phyloP scores from a whole-genome alignment of 257 asterid genomes.

The Salvia splendens region DNA sequence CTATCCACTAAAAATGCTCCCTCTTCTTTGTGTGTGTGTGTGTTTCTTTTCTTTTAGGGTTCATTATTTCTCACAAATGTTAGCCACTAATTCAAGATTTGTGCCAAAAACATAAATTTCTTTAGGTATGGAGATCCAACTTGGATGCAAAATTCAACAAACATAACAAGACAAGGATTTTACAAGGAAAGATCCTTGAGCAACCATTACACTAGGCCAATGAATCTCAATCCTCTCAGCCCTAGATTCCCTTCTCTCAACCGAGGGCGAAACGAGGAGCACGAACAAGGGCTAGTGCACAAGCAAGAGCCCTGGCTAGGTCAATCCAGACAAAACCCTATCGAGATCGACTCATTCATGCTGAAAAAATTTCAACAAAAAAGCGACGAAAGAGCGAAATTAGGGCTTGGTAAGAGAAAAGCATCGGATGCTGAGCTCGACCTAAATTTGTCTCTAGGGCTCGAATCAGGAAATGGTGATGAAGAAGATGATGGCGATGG shows the following conservation, averaged over 20 bases:
- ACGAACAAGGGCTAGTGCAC: slow-evolving; percentile 25
- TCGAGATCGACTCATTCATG: slow-evolving; percentile 27
- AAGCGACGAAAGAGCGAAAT: slow-evolving; percentile 16
- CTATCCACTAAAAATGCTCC: not conserved
- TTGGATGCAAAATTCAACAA: slow-evolving; percentile 33
- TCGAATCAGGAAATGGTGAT: slow-evolving; percentile 34
- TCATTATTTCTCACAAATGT: slow-evolving; percentile 3
- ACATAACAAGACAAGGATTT: slow-evolving; percentile 39
- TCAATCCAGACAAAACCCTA: slow-evolving; percentile 44
- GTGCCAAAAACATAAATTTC: not conserved
- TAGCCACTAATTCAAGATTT: not conserved
- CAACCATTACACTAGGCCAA: slow-evolving; percentile 36
- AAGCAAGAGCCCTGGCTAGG: slow-evolving; percentile 31
- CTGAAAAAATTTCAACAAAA: slow-evolving; percentile 18
- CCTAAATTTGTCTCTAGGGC: slow-evolving; percentile 60
- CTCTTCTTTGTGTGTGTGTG: not conserved
- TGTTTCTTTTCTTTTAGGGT: slow-evolving; percentile 2
- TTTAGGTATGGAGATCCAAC: slow-evolving; percentile 51
- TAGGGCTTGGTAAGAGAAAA: slow-evolving; percentile 49
- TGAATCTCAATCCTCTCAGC: slow-evolving; percentile 35
- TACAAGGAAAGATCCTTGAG: slow-evolving; percentile 37
- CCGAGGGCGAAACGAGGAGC: slow-evolving; percentile 28
- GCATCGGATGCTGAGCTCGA: slow-evolving; percentile 41
- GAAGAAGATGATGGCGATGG: slow-evolving; percentile 27
- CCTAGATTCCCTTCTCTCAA: slow-evolving; percentile 34